These are phyloP conservation scores for Sphagnum tenellum DNA, from an alignment of 225 moss, liverwort and hornwort genomes.

Conservation along the genomic window DNA sequence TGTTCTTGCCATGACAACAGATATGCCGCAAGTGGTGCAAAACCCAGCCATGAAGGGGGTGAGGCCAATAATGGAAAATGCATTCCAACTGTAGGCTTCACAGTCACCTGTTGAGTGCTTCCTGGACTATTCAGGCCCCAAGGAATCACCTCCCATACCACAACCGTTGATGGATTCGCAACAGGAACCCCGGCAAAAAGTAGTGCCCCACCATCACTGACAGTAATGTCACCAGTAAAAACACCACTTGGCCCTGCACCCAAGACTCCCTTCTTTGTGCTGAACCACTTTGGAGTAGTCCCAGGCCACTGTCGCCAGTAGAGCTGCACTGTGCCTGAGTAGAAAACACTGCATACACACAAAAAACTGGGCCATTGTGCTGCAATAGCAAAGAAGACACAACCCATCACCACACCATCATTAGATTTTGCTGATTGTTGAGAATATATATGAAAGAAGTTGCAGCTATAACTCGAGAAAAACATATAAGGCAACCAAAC, in stretches of 20 bases:
- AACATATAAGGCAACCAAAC: too few relatives aligned
- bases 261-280: slow-evolving; percentile 79
- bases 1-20: slow-evolving; percentile 90
- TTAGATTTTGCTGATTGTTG: background rate
- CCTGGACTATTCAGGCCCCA: slow-evolving; percentile 48
- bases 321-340: slow-evolving; percentile 91
- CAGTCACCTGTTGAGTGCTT: slow-evolving; percentile 47
- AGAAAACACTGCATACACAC: slow-evolving; percentile 74
- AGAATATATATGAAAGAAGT: background rate
- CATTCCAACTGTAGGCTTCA: slow-evolving; percentile 58
- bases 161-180: slow-evolving; percentile 89
- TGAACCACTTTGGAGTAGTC: slow-evolving; percentile 59
- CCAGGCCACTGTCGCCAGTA: slow-evolving; percentile 92
- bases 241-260: slow-evolving; percentile 95
- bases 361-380: slow-evolving; percentile 95
- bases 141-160: slow-evolving; percentile 92
- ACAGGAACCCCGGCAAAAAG: slow-evolving; percentile 86
- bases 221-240: slow-evolving; percentile 70
- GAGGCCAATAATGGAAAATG: slow-evolving; percentile 56
- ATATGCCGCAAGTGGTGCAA: slow-evolving; percentile 75
- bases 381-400: slow-evolving; percentile 19
- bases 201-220: slow-evolving; percentile 67
- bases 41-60: slow-evolving; percentile 75
- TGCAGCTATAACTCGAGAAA: too few relatives aligned
- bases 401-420: background rate